A percentile compares a stretch with the other conserved stretches of the same genome.
Evolutionary conservation across 768 basidiomycete species (phyloP).

Genomic region (Coprinellus aureogranulatus): DNA sequence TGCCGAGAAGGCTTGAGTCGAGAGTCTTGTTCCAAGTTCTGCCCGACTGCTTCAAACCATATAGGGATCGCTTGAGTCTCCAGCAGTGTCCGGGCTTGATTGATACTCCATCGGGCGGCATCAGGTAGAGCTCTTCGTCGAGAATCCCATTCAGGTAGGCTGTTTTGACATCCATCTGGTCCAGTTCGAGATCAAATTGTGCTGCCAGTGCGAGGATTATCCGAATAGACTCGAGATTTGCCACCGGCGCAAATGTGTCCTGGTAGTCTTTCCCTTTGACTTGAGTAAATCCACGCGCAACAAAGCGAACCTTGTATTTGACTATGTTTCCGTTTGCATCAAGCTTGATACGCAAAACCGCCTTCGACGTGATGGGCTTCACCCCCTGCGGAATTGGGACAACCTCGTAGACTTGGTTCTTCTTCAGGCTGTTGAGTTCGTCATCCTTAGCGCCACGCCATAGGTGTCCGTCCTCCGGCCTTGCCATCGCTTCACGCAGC

Average conservation of each 20-base stretch:
- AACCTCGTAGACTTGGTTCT: constrained; percentile 11
- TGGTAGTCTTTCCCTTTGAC: constrained; percentile 15
- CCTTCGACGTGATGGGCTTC: constrained; percentile 10
- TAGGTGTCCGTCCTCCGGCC: constrained; percentile 1
- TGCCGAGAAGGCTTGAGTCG: constrained; percentile 8
- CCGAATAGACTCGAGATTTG: constrained; percentile 15
- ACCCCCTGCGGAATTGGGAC: constrained; percentile 1
- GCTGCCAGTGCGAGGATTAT: constrained; percentile 16
- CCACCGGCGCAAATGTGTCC: constrained; percentile 16
- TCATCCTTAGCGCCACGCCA: constrained; percentile 7
- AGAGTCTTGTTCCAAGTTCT: constrained; percentile 9
- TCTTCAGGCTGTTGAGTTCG: constrained; percentile 5
- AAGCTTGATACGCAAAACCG: constrained; percentile 9
- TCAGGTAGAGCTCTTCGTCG: constrained; percentile 16
- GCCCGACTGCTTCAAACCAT: constrained; percentile 17
- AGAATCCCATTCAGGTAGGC: constrained; percentile 20
- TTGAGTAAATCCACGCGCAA: constrained; percentile 16
- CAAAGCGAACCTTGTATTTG: constrained; percentile 12
- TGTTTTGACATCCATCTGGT: constrained; percentile 19
- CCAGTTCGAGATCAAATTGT: constrained; percentile 15
- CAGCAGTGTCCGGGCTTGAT: constrained; percentile 10
- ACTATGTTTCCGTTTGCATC: constrained; percentile 14
- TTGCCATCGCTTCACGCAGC: constrained; percentile 2
- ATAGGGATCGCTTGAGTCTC: constrained; percentile 15
- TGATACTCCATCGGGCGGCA: constrained; percentile 8